Percentiles rank a stretch among this genome's conserved stretches.
These are phyloP conservation scores for Hypoxylon rubiginosum DNA, from an alignment of 2,329 filamentous ascomycete species.

Conservation along the genomic window DNA sequence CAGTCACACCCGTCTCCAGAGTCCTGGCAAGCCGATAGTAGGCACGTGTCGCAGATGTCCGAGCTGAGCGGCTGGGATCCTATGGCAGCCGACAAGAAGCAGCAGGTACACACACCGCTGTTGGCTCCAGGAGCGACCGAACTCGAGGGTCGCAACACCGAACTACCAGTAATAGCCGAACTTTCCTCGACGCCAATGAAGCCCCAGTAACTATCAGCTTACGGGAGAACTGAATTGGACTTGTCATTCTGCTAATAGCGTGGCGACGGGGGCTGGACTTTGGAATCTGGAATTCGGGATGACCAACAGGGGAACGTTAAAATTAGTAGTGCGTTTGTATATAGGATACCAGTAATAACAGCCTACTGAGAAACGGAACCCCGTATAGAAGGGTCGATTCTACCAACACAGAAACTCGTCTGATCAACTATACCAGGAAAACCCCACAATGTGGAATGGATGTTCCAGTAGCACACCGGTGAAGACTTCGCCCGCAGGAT, in stretches of 20 bases:
- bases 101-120: slow-evolving; percentile 29
- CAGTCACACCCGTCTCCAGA: slow-evolving; percentile 22
- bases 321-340: slow-evolving; percentile 29
- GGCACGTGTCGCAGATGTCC: slow-evolving; percentile 36
- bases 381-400: slow-evolving; percentile 7
- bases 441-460: background rate
- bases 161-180: slow-evolving; percentile 30
- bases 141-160: slow-evolving; percentile 31
- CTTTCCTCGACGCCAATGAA: slow-evolving; percentile 26
- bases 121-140: slow-evolving; percentile 22
- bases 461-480: slow-evolving; percentile 1
- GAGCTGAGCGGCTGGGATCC: slow-evolving; percentile 34
- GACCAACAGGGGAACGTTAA: slow-evolving; percentile 13
- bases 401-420: slow-evolving; percentile 6
- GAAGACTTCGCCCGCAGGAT: slow-evolving; percentile 18
- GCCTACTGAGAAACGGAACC: background rate
- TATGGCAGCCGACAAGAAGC: slow-evolving; percentile 17
- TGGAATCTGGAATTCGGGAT: slow-evolving; percentile 4
- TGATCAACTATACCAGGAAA: background rate
- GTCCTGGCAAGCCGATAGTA: slow-evolving; percentile 25
- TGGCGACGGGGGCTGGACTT: slow-evolving; percentile 17
- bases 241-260: background rate
- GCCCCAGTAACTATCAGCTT: slow-evolving; percentile 2
- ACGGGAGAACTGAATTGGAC: background rate
- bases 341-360: slow-evolving; percentile 4